Evolutionary conservation across 257 asterid species (phyloP).

Genomic region (Solanum bukasovii): DNA sequence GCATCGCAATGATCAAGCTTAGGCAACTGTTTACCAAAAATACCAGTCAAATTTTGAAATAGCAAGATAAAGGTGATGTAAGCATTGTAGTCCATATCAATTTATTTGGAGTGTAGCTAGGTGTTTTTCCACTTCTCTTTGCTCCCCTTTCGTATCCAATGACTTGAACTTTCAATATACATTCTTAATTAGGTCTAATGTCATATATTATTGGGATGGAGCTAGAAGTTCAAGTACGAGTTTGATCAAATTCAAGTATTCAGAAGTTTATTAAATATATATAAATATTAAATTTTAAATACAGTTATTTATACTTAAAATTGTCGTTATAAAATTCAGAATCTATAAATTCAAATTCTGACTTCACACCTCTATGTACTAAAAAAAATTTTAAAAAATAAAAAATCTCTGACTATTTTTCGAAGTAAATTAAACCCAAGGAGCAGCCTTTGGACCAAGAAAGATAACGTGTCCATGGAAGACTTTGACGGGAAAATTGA

Average conservation of each 20-base stretch:
- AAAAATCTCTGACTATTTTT: not conserved
- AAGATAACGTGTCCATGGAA: not conserved
- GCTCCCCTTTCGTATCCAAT: not conserved
- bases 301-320: no score
- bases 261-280: no score
- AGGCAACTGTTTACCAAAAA: not conserved
- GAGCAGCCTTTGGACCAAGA: not conserved
- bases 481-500: not conserved
- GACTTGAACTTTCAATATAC: not conserved
- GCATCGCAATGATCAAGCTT: not conserved
- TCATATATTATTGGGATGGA: not conserved
- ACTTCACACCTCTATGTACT: no score
- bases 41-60: not conserved
- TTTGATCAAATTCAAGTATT: fast-evolving
- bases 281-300: no score
- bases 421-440: not conserved
- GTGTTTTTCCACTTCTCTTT: not conserved
- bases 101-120: not conserved
- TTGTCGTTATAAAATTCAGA: no score
- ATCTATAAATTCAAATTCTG: no score
- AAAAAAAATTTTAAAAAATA: no score
- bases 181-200: not conserved
- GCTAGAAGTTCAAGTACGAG: not conserved
- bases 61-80: not conserved
- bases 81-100: not conserved